These are phyloP conservation scores for Coprinopsis strossmayeri DNA, from an alignment of 768 basidiomycete species.

Conservation along the genomic window DNA sequence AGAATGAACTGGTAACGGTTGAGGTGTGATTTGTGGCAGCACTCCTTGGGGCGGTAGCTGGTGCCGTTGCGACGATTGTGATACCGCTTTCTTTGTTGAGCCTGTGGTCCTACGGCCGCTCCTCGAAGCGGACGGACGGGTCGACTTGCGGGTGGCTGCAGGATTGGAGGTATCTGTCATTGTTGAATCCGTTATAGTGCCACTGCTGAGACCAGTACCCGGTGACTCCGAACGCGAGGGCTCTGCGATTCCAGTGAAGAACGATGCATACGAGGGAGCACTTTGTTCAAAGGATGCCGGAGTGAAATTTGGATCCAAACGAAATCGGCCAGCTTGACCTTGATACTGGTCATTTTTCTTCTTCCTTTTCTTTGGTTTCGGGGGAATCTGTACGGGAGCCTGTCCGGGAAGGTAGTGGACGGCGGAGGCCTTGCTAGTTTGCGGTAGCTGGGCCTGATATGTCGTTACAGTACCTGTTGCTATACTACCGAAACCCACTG, in stretches of 20 bases:
- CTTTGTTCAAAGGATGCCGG: no score
- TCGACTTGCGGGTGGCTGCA: background rate
- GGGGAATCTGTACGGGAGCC: conserved; percentile 7
- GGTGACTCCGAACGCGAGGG: background rate
- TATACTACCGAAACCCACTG: conserved; percentile 39
- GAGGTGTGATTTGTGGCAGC: background rate
- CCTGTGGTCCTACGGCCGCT: background rate
- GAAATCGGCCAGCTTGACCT: conserved; percentile 32
- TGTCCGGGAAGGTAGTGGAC: conserved; percentile 5
- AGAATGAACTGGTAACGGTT: background rate
- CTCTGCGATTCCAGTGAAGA: conserved; percentile 14
- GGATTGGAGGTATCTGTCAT: background rate
- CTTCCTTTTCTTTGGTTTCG: conserved; percentile 16
- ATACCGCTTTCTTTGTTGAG: background rate
- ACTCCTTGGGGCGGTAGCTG: background rate
- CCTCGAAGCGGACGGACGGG: background rate
- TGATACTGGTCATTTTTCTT: conserved; percentile 9
- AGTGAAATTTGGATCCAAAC: conserved; percentile 26
- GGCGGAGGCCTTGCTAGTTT: conserved; percentile 3
- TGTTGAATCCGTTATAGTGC: background rate
- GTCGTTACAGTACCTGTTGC: conserved; percentile 10
- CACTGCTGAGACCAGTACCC: conserved; percentile 1
- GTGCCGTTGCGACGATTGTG: background rate
- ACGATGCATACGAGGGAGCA: background rate
- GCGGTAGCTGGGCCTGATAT: background rate